Percentiles rank a stretch among this genome's conserved stretches.
Conservation (phyloP, 257 asterid genomes). For the Nicotiana noctiflora region DNA sequence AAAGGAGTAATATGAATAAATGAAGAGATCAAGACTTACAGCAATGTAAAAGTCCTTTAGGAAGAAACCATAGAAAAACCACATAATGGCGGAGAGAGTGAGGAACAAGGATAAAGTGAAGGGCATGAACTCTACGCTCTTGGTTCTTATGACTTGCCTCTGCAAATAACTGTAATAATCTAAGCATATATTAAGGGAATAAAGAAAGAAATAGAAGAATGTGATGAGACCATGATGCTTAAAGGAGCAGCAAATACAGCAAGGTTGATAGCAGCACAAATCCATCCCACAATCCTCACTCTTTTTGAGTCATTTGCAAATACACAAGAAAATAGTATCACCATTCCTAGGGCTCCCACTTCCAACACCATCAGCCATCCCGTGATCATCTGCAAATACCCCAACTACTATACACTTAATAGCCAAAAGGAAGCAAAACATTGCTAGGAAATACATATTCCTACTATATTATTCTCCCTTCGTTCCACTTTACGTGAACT, state of each 20-base stretch:
- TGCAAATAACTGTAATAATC: constrained; percentile 5
- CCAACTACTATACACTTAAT: neutral
- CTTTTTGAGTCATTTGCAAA: constrained; percentile 30
- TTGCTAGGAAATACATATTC: no score
- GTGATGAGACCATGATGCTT: constrained; percentile 48
- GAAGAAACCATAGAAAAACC: constrained; percentile 74
- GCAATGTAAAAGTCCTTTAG: constrained; percentile 54
- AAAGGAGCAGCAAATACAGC: constrained; percentile 75
- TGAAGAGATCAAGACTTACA: no score
- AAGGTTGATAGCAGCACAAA: constrained; percentile 44
- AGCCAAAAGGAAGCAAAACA: no score
- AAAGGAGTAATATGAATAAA: no score
- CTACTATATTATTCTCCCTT: no score
- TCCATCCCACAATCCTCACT: constrained; percentile 60
- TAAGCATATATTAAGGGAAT: neutral
- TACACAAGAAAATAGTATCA: constrained; percentile 27
- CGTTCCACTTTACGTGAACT: no score
- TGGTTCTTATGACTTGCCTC: constrained; percentile 54
- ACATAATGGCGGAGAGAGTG: constrained; percentile 48
- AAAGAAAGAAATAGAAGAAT: neutral
- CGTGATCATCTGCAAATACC: constrained; percentile 33
- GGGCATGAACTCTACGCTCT: constrained; percentile 75
- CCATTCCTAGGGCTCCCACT: constrained; percentile 38
- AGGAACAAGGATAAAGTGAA: constrained; percentile 54
- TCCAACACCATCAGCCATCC: constrained; percentile 32